Evolutionary conservation across 2,329 filamentous ascomycete genomes (phyloP).

Genomic region (Tolypocladium guangdongense): DNA sequence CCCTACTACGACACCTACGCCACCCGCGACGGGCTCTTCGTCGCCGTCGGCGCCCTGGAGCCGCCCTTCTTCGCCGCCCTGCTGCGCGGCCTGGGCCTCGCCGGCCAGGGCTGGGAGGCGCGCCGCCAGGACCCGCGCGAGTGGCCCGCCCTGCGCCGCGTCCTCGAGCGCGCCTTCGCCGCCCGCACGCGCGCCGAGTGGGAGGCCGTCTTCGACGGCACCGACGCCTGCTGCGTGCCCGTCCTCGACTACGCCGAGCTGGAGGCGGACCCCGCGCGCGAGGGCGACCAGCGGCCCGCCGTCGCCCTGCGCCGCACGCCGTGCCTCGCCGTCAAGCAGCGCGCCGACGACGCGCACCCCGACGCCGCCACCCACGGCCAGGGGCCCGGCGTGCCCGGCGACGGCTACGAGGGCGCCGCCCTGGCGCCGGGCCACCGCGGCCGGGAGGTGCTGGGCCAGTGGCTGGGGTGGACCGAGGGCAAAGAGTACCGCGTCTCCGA

Average conservation of each 20-base stretch:
- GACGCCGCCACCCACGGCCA: constrained; percentile 42
- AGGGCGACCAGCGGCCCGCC: constrained; percentile 59
- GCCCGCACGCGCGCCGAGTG: constrained; percentile 64
- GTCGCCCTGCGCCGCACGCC: constrained; percentile 63
- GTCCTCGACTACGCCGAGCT: constrained; percentile 69
- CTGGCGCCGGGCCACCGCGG: constrained; percentile 62
- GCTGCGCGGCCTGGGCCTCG: constrained; percentile 54
- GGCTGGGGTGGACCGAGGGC: constrained; percentile 70
- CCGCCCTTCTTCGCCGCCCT: constrained; percentile 70
- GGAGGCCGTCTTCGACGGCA: constrained; percentile 79
- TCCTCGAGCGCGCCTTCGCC: constrained; percentile 56
- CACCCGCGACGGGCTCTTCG: constrained; percentile 65
- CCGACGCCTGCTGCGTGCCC: constrained; percentile 87
- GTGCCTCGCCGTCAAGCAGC: constrained; percentile 47
- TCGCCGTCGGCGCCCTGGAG: constrained; percentile 87
- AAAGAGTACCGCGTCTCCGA: constrained; percentile 56
- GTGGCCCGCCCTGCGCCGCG: constrained; percentile 56
- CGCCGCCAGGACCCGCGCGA: constrained; percentile 46
- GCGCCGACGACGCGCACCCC: constrained; percentile 11
- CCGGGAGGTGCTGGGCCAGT: constrained; percentile 54
- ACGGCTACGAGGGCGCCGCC: constrained; percentile 51
- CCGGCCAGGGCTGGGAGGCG: constrained; percentile 35
- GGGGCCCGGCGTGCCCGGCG: constrained; percentile 52
- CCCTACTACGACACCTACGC: constrained; percentile 88
- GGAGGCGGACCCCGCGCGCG: constrained; percentile 35